These are phyloP conservation scores for Alternaria solani DNA, from an alignment of 2,329 filamentous ascomycete species.

Conservation along the genomic window DNA sequence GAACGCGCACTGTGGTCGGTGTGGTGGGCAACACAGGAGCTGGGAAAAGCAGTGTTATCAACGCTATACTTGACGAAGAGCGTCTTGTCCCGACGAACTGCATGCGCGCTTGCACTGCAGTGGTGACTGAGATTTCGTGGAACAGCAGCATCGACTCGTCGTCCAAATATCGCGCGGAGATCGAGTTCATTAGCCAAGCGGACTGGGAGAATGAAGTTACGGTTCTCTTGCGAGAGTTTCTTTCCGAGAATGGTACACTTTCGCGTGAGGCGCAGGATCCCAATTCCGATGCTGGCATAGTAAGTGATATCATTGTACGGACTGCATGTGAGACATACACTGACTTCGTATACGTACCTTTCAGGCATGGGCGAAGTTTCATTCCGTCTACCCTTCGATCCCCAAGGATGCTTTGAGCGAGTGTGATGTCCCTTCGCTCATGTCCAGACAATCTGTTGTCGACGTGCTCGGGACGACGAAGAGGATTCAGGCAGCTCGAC, in stretches of 20 bases:
- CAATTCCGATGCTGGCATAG: constrained; percentile 12
- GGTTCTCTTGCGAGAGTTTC: constrained; percentile 59
- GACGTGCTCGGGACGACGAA: constrained; percentile 58
- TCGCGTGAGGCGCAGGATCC: constrained; percentile 50
- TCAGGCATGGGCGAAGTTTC: constrained; percentile 58
- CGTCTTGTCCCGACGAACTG: constrained; percentile 64
- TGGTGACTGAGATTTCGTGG: constrained; percentile 67
- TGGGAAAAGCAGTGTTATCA: constrained; percentile 70
- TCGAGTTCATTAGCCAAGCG: constrained; percentile 63
- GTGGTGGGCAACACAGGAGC: constrained; percentile 69
- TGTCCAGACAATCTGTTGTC: constrained; percentile 52
- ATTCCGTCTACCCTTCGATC: constrained; percentile 57
- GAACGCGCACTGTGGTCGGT: constrained; percentile 61
- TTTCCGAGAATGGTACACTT: constrained; percentile 52
- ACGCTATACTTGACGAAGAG: constrained; percentile 69
- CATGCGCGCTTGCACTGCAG: constrained; percentile 69
- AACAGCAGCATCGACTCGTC: constrained; percentile 56
- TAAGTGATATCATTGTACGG: not conserved
- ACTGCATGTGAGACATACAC: not conserved
- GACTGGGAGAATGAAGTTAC: constrained; percentile 65
- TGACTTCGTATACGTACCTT: not conserved
- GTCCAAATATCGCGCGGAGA: constrained; percentile 61
- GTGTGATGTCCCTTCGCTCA: constrained; percentile 52
- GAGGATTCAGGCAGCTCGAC: constrained; percentile 49
- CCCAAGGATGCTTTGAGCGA: constrained; percentile 52